A percentile compares a stretch with the other conserved stretches of the same genome.
Conservation (phyloP, 495 filamentous ascomycete genomes). For the Achaetomiella virescens region DNA sequence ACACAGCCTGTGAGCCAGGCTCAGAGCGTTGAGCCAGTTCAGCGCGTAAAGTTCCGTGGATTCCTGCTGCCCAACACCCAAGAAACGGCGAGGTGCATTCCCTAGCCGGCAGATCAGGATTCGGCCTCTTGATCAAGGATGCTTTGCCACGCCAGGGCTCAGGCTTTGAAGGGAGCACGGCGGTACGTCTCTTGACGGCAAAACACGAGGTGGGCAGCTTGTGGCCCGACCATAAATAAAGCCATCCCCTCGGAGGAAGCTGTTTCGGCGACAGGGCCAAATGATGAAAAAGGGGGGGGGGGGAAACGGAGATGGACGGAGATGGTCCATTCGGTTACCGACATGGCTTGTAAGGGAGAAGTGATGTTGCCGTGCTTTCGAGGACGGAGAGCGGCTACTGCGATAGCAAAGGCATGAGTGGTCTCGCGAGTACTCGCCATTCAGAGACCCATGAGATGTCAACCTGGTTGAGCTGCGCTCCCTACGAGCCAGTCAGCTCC, state of each 20-base stretch:
- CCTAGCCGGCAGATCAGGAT: too few species aligned
- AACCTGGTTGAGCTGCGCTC: neutral
- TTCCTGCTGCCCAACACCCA: too few species aligned
- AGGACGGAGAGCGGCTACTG: constrained; percentile 11
- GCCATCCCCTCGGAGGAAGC: neutral
- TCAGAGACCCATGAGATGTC: neutral
- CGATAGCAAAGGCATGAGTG: neutral
- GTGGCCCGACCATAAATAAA: neutral
- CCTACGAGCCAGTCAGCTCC: neutral
- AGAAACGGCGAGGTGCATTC: too few species aligned
- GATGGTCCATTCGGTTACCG: constrained; percentile 4
- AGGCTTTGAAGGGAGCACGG: neutral
- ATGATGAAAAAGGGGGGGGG: too few species aligned
- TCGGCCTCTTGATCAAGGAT: neutral
- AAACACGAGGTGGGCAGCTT: neutral
- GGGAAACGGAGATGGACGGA: neutral
- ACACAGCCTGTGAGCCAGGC: too few species aligned
- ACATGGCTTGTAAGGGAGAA: neutral
- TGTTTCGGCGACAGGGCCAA: neutral
- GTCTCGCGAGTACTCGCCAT: neutral
- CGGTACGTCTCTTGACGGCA: neutral
- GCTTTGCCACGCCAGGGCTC: neutral
- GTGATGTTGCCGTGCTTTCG: neutral
- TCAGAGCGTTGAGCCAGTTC: too few species aligned
- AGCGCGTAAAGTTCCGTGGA: too few species aligned